Percentiles rank a stretch among this genome's conserved stretches.
phyloP scores from a whole-genome alignment of 306 rosid genomes.

The Calophaca sinica region DNA sequence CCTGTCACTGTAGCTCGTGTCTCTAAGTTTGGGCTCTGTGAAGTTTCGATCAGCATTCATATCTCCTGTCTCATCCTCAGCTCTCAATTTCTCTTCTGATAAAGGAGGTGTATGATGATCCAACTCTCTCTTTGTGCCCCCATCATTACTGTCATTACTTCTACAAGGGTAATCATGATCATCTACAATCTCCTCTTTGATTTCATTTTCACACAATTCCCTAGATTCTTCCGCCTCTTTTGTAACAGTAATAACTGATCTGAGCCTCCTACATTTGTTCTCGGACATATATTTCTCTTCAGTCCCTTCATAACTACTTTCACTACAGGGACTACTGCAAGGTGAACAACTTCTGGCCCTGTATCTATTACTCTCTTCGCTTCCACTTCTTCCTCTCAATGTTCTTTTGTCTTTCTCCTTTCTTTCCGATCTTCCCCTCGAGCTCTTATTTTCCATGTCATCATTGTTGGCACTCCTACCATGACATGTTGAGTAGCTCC shows the following conservation, averaged over 20 bases:
- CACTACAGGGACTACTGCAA: constrained; percentile 50
- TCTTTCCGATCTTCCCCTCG: constrained; percentile 55
- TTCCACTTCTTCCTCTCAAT: constrained; percentile 51
- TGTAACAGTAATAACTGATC: constrained; percentile 66
- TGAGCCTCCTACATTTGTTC: constrained; percentile 60
- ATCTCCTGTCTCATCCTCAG: constrained; percentile 54
- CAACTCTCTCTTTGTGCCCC: constrained; percentile 57
- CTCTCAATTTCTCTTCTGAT: constrained; percentile 47
- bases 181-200: constrained; percentile 69
- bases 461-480: constrained; percentile 52
- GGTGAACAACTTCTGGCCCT: constrained; percentile 70
- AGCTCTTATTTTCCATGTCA: constrained; percentile 52
- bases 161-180: constrained; percentile 75
- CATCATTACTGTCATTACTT: constrained; percentile 74
- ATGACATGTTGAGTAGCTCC: constrained; percentile 63
- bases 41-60: constrained; percentile 42
- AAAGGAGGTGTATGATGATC: constrained; percentile 46
- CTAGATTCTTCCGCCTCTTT: constrained; percentile 52
- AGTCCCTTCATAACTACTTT: constrained; percentile 49
- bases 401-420: constrained; percentile 53
- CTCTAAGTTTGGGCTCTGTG: constrained; percentile 37
- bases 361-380: constrained; percentile 55
- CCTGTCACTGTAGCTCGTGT: constrained; percentile 34
- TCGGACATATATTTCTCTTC: constrained; percentile 50
- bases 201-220: constrained; percentile 51